Evolutionary conservation across 345 rosid species (phyloP), one percentile per base, ranked within the genome.

Genomic region (Boechera stricta): DNA sequence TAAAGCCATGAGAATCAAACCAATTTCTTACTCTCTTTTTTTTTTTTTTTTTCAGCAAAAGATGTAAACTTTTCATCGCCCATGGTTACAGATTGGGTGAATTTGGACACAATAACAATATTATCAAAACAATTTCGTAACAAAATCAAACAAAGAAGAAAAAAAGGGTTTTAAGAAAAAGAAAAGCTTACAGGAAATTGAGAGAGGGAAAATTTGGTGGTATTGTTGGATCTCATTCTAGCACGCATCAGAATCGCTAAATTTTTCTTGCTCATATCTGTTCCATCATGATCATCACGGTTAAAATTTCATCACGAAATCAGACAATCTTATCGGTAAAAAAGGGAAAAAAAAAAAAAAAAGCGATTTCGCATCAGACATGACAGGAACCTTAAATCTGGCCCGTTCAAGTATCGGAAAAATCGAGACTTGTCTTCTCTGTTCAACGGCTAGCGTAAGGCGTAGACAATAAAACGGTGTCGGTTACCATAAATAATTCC

Each of bases 231-330:
- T 42, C 82, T 84, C 94, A 91, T 91, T 78, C 88, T 86, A 28
- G 94, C 82, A 31, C 98, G 85, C 87, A 91, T 44, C 59, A 91
- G 79, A 75, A 94, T 84, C 63, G 91, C 85, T 71, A 89, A 74
- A 7, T 84, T 84, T 77, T 82, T 89, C 88, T 87, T 94, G 89
- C 84, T 91, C 98, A 94, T 90, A 45, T 79, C 79, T 79, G 58
- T 55, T 59, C 28, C 9, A 70, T 55, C 36, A 47, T 64, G 10
- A 62, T 64, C 41, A 62, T 28, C 44, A 58, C 7, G 44, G 39
- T 63, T 64, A 39, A 16, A 6, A 21, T 57, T 57, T 45, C 35
- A 65, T 36, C 26, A 56, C 39, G 4, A 74, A 44, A 65, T 1
- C 45, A 67, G 49, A 47, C 0, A 51, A 55, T 11, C 54, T 67